phyloP scores from a whole-genome alignment of 2,329 filamentous ascomycete genomes.

The Sordariomycetes sp. region DNA sequence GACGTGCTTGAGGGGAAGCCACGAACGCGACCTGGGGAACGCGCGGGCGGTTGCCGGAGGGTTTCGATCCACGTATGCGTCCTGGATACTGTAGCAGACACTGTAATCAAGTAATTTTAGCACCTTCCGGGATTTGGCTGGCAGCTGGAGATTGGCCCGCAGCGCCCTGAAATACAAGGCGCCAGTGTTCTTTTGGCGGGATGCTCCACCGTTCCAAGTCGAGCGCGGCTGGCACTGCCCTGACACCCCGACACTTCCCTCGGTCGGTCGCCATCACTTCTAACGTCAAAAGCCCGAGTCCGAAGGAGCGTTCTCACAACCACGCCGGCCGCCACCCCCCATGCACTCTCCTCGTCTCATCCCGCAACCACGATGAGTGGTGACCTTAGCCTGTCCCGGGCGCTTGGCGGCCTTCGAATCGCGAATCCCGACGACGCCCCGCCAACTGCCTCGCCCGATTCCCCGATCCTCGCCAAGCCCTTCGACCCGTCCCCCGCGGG shows the following conservation, averaged over 20 bases:
- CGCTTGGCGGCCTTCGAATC: constrained; percentile 88
- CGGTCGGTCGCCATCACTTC: constrained; percentile 1
- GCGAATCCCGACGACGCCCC: constrained; percentile 81
- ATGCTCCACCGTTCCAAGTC: not conserved
- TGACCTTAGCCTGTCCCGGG: constrained; percentile 84
- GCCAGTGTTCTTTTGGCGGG: not conserved
- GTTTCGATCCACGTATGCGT: too few relatives aligned
- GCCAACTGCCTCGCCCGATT: constrained; percentile 19
- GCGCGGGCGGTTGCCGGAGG: too few relatives aligned
- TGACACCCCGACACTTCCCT: not conserved
- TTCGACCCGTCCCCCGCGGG: not conserved
- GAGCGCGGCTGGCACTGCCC: not conserved
- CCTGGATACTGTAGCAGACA: not conserved
- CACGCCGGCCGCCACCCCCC: not conserved
- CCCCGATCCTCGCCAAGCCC: constrained; percentile 1
- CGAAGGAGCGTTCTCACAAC: constrained; percentile 6
- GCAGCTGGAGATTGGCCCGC: not conserved
- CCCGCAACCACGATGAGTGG: constrained; percentile 60
- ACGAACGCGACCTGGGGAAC: too few relatives aligned
- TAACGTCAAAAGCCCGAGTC: constrained; percentile 4
- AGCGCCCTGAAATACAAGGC: not conserved
- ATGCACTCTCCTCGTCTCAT: not conserved
- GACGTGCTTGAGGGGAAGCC: too few relatives aligned
- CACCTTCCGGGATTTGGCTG: not conserved
- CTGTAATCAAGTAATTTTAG: not conserved